Evolutionary conservation across 805 yeast species (phyloP).

Genomic region (Lipomyces kockii): DNA sequence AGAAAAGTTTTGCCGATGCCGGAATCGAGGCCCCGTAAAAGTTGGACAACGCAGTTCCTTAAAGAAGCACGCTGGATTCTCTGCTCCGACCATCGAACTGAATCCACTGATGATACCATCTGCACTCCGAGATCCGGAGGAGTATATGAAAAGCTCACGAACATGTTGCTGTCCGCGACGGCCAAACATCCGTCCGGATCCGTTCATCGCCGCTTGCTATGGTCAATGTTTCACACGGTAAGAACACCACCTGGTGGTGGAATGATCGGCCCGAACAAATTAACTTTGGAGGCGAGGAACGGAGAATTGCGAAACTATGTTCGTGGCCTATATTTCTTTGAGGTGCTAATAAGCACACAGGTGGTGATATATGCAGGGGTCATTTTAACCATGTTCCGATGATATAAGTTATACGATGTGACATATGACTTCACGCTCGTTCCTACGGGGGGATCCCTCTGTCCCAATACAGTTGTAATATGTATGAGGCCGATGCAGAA

Average conservation of each 20-base stretch:
- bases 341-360: background rate
- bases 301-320: background rate
- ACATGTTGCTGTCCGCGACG: conserved; percentile 1
- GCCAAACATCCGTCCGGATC: background rate
- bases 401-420: no score
- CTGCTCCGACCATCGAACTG: background rate
- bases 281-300: background rate
- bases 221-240: background rate
- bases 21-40: background rate
- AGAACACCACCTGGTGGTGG: no score
- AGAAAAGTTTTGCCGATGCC: background rate
- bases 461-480: no score
- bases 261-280: background rate
- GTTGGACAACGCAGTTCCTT: background rate
- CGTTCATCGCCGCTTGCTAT: background rate
- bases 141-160: background rate
- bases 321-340: background rate
- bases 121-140: background rate
- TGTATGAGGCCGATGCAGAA: no score
- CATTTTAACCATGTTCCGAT: no score
- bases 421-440: no score
- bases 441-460: no score
- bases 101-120: background rate
- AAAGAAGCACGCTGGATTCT: background rate
- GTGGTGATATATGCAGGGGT: background rate